Conservation (phyloP, 169 alveolate genomes). For the Eimeria necatrix region DNA sequence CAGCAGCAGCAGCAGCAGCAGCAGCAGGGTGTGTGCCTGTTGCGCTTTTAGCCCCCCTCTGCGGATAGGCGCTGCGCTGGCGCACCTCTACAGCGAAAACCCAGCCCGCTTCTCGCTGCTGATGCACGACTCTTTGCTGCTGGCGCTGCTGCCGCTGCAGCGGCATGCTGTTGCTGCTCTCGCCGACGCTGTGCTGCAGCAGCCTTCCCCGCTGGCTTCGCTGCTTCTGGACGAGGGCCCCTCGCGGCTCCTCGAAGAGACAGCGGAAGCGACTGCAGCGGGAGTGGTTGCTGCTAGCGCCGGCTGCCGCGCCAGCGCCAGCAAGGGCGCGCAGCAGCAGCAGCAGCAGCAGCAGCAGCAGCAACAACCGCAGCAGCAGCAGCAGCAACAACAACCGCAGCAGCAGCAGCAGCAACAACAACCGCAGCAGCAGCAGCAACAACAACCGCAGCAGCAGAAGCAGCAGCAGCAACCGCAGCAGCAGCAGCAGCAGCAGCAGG, state of each 20-base stretch:
- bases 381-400: background rate
- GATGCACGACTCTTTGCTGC: conserved; percentile 59
- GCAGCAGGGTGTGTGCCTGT: conserved; percentile 41
- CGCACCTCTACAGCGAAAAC: conserved; percentile 48
- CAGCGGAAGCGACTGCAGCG: conserved; percentile 58
- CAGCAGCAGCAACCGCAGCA: conserved; percentile 26
- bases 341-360: conserved; percentile 44
- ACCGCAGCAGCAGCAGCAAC: conserved; percentile 44
- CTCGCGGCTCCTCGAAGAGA: conserved; percentile 27
- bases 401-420: conserved; percentile 7
- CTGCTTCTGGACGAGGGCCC: conserved; percentile 23
- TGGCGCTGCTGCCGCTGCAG: conserved; percentile 71
- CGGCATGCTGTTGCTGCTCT: conserved; percentile 69
- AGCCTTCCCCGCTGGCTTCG: conserved; percentile 28
- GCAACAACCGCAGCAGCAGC: background rate
- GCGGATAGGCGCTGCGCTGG: conserved; percentile 46
- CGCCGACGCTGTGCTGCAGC: conserved; percentile 63
- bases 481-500: conserved; percentile 1
- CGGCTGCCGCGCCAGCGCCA: background rate
- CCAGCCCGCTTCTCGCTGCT: conserved; percentile 60
- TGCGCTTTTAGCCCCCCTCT: conserved; percentile 51
- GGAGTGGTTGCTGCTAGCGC: conserved; percentile 58
- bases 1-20: conserved; percentile 31
- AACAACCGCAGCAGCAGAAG: too few species aligned
- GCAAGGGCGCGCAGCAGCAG: conserved; percentile 38